Evolutionary conservation across 192 early-diverging fungal genomes (phyloP), one percentile per base, ranked within the genome.

Genomic region (Lobosporangium transversale): DNA sequence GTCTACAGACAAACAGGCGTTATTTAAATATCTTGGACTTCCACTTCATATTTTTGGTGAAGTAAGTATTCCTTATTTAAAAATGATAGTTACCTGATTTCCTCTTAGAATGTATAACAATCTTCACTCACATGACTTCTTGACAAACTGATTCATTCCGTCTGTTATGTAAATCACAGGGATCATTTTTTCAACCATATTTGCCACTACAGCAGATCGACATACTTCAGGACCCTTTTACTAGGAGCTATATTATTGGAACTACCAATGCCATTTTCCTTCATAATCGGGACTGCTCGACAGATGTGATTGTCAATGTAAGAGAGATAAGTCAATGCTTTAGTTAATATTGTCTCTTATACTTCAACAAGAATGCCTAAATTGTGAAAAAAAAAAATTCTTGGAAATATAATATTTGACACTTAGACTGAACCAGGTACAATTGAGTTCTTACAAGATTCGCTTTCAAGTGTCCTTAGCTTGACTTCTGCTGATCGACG

Each of bases 161-260:
- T n/a, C n/a, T n/a, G n/a, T 11, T 56, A 44, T 49, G 51, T 21
- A 17, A 14, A 43, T 8, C 37, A 36, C 44, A 92, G 87, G 91
- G 90, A 1, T 86, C 83, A 1, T 93, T 93, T 53, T 93, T 92
- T 61, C 93, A 93, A 53, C 93, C 93, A 14, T 94, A 94, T 66
- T 82, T 94, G 53, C 93, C 93, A 15, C 69, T 94, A 9, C 93
- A 94, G 58, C 93, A 94, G 69, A 92, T 94, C 44, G 91, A 94
- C 52, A 89, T 94, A 21, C 52, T 94, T 4, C 87, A 85, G 29
- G 83, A 89, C 26, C 76, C 83, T 27, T 68, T 79, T 27, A 94
- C 93, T 3, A 80, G 82, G 48, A 85, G 90, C 3, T 94, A 90
- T 50, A 70, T 94, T 12, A 89, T 92, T 18, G 93, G 93, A 17